phyloP scores from a whole-genome alignment of 164 flowering plant genomes.

The Saururus chinensis region DNA sequence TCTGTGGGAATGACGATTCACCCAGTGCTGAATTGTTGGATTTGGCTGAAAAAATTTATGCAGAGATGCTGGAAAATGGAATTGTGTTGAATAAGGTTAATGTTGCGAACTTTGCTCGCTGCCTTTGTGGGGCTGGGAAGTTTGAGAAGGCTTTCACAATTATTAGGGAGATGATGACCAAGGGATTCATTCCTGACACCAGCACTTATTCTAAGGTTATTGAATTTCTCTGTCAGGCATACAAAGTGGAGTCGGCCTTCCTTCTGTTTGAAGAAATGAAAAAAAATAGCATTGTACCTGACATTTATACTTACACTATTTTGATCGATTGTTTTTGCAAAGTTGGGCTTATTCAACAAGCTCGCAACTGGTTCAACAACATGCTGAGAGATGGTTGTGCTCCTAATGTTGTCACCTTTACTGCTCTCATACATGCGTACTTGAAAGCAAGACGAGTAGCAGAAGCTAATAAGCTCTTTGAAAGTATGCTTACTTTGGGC shows the following conservation, averaged over 20 bases:
- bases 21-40: constrained; percentile 44
- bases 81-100: constrained; percentile 65
- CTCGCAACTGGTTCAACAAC: constrained; percentile 63
- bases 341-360: constrained; percentile 78
- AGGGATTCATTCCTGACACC: constrained; percentile 73
- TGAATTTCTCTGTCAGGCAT: constrained; percentile 51
- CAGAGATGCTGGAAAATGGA: constrained; percentile 64
- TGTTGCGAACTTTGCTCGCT: constrained; percentile 51
- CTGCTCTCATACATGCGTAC: constrained; percentile 83
- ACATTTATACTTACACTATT: constrained; percentile 75
- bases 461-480: constrained; percentile 59
- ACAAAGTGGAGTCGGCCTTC: constrained; percentile 67
- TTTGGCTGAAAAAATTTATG: constrained; percentile 68
- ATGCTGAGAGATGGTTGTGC: constrained; percentile 65
- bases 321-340: constrained; percentile 80
- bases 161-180: constrained; percentile 72
- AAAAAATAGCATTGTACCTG: constrained; percentile 47
- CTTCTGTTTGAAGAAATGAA: constrained; percentile 77
- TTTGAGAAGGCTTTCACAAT: constrained; percentile 60
- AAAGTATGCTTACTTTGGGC: constrained; percentile 61
- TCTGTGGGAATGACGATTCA: constrained; percentile 62
- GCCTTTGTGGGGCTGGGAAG: constrained; percentile 73
- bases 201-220: constrained; percentile 79
- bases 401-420: constrained; percentile 88
- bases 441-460: constrained; percentile 60